Evolutionary conservation across 108 stramenopile species (phyloP).

Genomic region (Fragilariopsis cylindrus): DNA sequence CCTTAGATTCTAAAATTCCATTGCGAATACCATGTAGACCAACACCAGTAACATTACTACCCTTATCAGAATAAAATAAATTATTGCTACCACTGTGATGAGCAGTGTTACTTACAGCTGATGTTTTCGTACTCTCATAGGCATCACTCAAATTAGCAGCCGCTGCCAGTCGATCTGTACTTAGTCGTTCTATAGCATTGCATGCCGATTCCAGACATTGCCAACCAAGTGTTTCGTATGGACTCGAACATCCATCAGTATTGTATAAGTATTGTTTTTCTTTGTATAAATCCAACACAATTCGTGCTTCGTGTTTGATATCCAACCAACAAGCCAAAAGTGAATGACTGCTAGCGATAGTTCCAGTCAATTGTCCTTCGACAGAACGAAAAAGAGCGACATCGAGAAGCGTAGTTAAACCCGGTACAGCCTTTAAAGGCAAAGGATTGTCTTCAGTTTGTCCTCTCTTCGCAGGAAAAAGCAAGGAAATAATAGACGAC

Average conservation of each 20-base stretch:
- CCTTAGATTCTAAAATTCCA: slow-evolving; percentile 33
- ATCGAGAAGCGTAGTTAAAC: slow-evolving; percentile 79
- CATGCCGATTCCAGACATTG: slow-evolving; percentile 57
- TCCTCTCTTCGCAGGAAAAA: slow-evolving; percentile 31
- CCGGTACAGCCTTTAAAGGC: slow-evolving; percentile 54
- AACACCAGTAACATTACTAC: slow-evolving; percentile 20
- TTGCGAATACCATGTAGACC: slow-evolving; percentile 29
- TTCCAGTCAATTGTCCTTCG: slow-evolving; percentile 76
- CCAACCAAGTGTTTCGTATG: slow-evolving; percentile 63
- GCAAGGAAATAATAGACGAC: slow-evolving; percentile 15
- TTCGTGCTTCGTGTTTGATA: slow-evolving; percentile 46
- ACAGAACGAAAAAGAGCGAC: slow-evolving; percentile 65
- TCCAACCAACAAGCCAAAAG: slow-evolving; percentile 56
- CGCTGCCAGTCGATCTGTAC: slow-evolving; percentile 69
- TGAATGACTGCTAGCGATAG: slow-evolving; percentile 54
- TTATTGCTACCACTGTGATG: slow-evolving; percentile 12
- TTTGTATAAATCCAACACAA: slow-evolving; percentile 29
- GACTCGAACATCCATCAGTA: slow-evolving; percentile 22
- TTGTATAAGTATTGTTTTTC: slow-evolving; percentile 10
- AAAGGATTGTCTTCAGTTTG: slow-evolving; percentile 34
- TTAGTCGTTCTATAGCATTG: slow-evolving; percentile 72
- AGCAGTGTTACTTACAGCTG: background rate
- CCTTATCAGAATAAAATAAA: slow-evolving; percentile 1
- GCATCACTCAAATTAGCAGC: slow-evolving; percentile 72
- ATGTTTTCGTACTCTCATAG: slow-evolving; percentile 31